Conservation (phyloP, 2,329 filamentous ascomycete species). For the Alternaria sp. region DNA sequence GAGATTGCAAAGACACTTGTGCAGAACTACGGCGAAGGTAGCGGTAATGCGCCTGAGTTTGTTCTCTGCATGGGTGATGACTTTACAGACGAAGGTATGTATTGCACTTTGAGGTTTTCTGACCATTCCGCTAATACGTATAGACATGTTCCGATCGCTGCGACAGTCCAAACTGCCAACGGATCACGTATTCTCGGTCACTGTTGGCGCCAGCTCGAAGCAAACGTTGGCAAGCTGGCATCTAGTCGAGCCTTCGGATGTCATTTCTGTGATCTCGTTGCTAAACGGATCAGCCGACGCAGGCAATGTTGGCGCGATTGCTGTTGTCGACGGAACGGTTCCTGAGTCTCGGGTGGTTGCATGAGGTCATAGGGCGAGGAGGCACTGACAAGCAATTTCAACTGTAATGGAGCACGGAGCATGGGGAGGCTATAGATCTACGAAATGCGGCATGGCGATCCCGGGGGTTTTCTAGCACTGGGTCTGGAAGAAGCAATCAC, state of each 20-base stretch:
- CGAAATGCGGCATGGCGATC: conserved; percentile 8
- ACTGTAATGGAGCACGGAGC: conserved; percentile 27
- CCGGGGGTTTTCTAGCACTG: conserved; percentile 4
- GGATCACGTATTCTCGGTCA: conserved; percentile 85
- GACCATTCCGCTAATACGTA: conserved; percentile 16
- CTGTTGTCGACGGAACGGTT: conserved; percentile 50
- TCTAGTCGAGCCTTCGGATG: conserved; percentile 85
- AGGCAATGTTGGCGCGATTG: conserved; percentile 52
- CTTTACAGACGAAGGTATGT: conserved; percentile 91
- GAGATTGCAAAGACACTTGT: conserved; percentile 90
- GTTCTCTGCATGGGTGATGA: conserved; percentile 93
- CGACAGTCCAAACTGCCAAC: conserved; percentile 62
- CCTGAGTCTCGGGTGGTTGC: conserved; percentile 41
- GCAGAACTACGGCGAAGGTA: conserved; percentile 69
- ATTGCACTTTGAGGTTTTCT: neutral
- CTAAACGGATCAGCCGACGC: conserved; percentile 61
- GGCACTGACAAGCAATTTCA: conserved; percentile 24
- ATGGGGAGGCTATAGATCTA: conserved; percentile 15
- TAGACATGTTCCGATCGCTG: conserved; percentile 85
- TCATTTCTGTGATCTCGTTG: conserved; percentile 71
- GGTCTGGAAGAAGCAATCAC: conserved; percentile 4
- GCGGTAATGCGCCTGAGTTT: conserved; percentile 75
- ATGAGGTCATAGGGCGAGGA: conserved; percentile 2
- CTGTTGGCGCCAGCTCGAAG: conserved; percentile 90
- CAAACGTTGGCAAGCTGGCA: conserved; percentile 91